A percentile compares a stretch with the other conserved stretches of the same genome.
Conservation (phyloP, 495 filamentous ascomycete genomes). For the Jackrogersella minutella region DNA sequence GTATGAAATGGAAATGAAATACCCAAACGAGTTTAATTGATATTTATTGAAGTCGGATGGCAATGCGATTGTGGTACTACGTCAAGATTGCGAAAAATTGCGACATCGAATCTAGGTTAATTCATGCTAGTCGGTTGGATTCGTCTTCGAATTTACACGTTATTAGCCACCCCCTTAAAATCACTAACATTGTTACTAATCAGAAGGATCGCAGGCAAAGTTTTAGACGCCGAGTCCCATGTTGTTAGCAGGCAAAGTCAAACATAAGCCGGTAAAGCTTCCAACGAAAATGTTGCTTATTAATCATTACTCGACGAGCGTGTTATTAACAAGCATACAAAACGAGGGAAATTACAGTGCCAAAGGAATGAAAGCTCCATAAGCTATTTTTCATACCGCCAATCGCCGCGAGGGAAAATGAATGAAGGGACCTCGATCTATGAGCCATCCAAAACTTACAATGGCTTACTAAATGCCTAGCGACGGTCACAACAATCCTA, state of each 20-base stretch:
- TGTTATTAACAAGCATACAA: not conserved
- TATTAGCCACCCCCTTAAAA: no score
- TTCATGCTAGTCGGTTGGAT: not conserved
- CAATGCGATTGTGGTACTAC: not conserved
- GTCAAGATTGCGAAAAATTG: not conserved
- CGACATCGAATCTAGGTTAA: not conserved
- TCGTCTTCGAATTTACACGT: not conserved
- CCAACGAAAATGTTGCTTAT: not conserved
- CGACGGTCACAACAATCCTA: not conserved
- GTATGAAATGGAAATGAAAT: slow-evolving; percentile 10
- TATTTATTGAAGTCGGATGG: not conserved
- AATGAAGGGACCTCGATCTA: not conserved
- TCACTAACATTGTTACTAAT: no score
- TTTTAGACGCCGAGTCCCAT: no score
- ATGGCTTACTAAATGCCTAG: not conserved
- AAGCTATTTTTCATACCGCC: not conserved
- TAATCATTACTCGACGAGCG: not conserved
- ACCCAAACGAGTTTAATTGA: not conserved
- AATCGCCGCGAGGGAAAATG: not conserved
- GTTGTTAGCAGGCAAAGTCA: no score
- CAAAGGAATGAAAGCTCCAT: not conserved
- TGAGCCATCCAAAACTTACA: no score
- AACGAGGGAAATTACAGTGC: not conserved
- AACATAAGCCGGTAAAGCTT: no score
- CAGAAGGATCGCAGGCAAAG: no score